Conservation (phyloP, 345 rosid genomes). For the Eucalyptus brandiana region DNA sequence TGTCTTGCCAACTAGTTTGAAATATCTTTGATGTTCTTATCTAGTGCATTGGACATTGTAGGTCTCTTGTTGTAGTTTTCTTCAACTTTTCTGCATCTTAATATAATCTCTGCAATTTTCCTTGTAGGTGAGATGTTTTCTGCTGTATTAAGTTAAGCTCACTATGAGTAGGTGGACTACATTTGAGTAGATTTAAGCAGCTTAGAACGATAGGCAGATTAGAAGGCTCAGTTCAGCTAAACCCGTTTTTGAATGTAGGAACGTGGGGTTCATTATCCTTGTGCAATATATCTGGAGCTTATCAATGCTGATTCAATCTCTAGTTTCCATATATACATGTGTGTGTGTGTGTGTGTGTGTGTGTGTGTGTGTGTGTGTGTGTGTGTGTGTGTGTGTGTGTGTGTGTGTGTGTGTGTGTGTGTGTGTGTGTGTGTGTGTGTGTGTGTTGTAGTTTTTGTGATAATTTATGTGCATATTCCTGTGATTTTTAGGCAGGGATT, state of each 20-base stretch:
- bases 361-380: too few relatives aligned
- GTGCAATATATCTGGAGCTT: background rate
- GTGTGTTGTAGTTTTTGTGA: background rate
- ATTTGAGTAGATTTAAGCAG: background rate
- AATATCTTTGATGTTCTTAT: background rate
- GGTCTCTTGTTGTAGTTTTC: background rate
- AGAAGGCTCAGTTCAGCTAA: background rate
- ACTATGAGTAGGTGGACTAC: background rate
- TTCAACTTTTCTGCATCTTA: background rate
- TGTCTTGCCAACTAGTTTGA: background rate
- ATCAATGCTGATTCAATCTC: background rate
- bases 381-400: too few relatives aligned
- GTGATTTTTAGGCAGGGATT: constrained; percentile 61
- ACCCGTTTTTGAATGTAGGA: background rate
- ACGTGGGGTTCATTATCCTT: background rate
- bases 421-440: background rate
- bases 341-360: background rate
- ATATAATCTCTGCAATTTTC: background rate
- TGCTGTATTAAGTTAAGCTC: background rate
- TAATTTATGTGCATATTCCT: background rate
- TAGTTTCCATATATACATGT: background rate
- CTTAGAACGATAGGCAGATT: background rate
- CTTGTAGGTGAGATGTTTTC: background rate
- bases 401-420: background rate
- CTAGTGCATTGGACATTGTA: background rate